Conservation (phyloP, 495 filamentous ascomycete species). For the Rostrohypoxylon terebratum region DNA sequence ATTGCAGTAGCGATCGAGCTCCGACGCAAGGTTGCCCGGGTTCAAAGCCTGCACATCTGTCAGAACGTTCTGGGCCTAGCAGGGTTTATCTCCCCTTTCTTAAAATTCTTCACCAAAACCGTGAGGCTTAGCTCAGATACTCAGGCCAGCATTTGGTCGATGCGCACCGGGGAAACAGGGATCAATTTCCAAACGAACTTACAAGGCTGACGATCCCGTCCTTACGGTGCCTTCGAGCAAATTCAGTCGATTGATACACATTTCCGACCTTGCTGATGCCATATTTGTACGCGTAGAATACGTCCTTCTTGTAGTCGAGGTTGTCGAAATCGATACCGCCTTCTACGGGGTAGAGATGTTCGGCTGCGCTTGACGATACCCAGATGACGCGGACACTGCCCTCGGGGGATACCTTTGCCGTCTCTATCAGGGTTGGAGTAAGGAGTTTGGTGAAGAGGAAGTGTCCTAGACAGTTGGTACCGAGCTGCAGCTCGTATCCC, state of each 20-base stretch:
- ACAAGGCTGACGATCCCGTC: slow-evolving; percentile 53
- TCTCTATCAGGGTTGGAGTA: slow-evolving; percentile 56
- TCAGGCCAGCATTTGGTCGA: slow-evolving; percentile 2
- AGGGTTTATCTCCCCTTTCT: not conserved
- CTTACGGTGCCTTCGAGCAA: slow-evolving; percentile 48
- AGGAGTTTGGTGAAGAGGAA: slow-evolving; percentile 62
- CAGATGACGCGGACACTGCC: slow-evolving; percentile 60
- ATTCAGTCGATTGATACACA: slow-evolving; percentile 54
- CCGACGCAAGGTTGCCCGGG: slow-evolving; percentile 59
- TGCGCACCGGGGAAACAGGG: slow-evolving; percentile 17
- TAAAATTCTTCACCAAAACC: not conserved
- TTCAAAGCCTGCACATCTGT: slow-evolving; percentile 47
- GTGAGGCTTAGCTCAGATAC: not conserved
- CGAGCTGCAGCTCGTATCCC: slow-evolving; percentile 57
- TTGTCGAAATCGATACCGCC: slow-evolving; percentile 52
- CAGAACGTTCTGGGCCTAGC: slow-evolving; percentile 11
- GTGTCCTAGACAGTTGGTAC: slow-evolving; percentile 55
- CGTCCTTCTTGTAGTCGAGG: slow-evolving; percentile 48
- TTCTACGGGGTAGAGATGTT: slow-evolving; percentile 40
- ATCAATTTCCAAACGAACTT: slow-evolving; percentile 32
- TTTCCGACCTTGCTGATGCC: slow-evolving; percentile 60
- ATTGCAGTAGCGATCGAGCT: slow-evolving; percentile 54
- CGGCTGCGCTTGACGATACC: slow-evolving; percentile 51
- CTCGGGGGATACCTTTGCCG: slow-evolving; percentile 50
- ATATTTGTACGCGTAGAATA: slow-evolving; percentile 48